phyloP scores from a whole-genome alignment of 2,329 filamentous ascomycete species.

The Ilyonectria destructans region DNA sequence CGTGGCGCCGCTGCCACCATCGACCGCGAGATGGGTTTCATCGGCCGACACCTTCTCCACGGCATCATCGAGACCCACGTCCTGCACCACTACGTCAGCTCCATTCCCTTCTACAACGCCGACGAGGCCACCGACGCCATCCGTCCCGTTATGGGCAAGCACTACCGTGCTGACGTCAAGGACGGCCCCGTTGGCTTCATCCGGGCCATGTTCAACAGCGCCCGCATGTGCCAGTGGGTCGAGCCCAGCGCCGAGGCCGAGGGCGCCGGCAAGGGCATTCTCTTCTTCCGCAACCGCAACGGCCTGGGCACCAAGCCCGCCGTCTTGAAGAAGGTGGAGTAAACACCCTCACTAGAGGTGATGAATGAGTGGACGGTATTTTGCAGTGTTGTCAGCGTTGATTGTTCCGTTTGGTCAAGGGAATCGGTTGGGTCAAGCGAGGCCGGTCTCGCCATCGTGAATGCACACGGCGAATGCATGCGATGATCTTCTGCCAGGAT shows the following conservation, averaged over 20 bases:
- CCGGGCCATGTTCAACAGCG: slow-evolving; percentile 83
- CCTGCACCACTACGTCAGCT: slow-evolving; percentile 96
- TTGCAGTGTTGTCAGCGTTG: slow-evolving; percentile 31
- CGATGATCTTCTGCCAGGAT: slow-evolving; percentile 1
- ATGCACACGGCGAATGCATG: slow-evolving; percentile 7
- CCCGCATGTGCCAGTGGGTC: slow-evolving; percentile 96
- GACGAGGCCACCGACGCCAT: slow-evolving; percentile 96
- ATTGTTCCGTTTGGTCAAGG: slow-evolving; percentile 25
- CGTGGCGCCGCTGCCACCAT: slow-evolving; percentile 96
- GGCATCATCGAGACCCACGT: slow-evolving; percentile 99
- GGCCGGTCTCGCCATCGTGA: slow-evolving; percentile 16
- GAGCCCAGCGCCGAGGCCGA: slow-evolving; percentile 88
- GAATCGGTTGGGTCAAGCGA: slow-evolving; percentile 21
- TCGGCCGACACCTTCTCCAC: slow-evolving; percentile 91
- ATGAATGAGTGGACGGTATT: slow-evolving; percentile 21
- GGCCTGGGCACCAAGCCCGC: slow-evolving; percentile 77
- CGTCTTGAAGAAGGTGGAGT: slow-evolving; percentile 37
- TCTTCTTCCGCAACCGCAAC: slow-evolving; percentile 98
- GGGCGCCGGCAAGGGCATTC: slow-evolving; percentile 86
- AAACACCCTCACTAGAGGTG: background rate
- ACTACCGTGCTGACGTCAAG: slow-evolving; percentile 89
- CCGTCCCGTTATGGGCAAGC: slow-evolving; percentile 93
- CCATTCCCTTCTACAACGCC: slow-evolving; percentile 96
- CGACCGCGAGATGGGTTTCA: slow-evolving; percentile 97
- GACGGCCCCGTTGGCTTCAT: slow-evolving; percentile 89